Evolutionary conservation across 208 protist species (phyloP), one percentile per base, ranked within the genome.

Genomic region (Leptomonas pyrrhocoris): DNA sequence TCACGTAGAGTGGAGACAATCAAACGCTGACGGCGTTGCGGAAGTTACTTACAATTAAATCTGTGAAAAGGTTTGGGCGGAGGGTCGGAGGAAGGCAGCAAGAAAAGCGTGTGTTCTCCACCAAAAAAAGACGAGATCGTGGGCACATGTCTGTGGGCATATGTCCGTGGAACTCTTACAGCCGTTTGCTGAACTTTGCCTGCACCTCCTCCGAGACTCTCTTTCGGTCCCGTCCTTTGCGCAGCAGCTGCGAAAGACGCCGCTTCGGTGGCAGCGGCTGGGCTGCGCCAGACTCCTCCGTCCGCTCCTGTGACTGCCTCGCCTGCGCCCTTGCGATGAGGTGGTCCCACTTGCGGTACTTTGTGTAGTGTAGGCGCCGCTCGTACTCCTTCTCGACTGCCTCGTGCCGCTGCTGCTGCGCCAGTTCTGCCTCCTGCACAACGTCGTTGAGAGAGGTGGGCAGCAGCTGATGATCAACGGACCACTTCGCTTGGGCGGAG

Each of bases 311-410:
- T 19, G 69, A 60, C 23, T 73, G 67, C 74, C 85, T 92, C n/a
- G 68, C 31, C 68, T 93, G 84, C 2, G 88, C 88, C 54, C 83
- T 85, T 2, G 77, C 67, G 28, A 96, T 74, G 64, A 96, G 79
- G 27, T 64, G 54, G 59, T 94, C 88, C 91, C 91, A 96, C 74
- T 86, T 94, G 30, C 87, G 85, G 76, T 94, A 95, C 58, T 74
- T 68, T 16, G 78, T 81, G 73, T 89, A 88, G 58, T 86, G 65
- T 34, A 89, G 73, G 51, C 78, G 79, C 4, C 76, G 69, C 46
- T 80, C 53, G 69, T 95, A 95, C 77, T 91, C 83, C 56, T 65
- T 50, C 79, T 95, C 90, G 19, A 94, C 65, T 0, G 73, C 64
- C 28, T 94, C 85, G 62, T 80, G 79, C 9, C 75, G 73, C 59